Evolutionary conservation across 768 basidiomycete species (phyloP), one percentile per base, ranked within the genome.

Genomic region (Nevesoporus exiguus): DNA sequence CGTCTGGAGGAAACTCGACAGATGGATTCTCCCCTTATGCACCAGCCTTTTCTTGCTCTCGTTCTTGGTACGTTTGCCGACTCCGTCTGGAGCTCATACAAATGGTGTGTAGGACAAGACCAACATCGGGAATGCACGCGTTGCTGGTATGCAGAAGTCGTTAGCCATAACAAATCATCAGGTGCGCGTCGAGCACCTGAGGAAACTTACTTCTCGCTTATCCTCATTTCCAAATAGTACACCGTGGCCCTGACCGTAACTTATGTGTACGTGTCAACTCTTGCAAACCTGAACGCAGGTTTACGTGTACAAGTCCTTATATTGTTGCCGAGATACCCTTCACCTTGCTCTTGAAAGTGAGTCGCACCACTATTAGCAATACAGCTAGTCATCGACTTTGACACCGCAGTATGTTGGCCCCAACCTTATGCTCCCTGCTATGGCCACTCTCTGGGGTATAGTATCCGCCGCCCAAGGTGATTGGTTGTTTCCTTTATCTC

Each of bases 91-190:
- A 39, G 9, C 37, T 39, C 9, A 19, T 39, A 19, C 37, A 21
- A 1, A 48, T n/a, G 9, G 34, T 51, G 22, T 36, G 17, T 33
- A 71, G 81, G 52, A 80, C 31, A 57, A 53, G 39, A 66, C 61
- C 17, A 84, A 83, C 59, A 74, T 85, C 31, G 79, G 74, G 15
- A 86, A 86, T 59, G 84, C 84, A 22, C 75, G 78, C 14, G 74
- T 85, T 2, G 85, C 81, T 14, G 84, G 84, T 6, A 65, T 86
- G 56, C 80, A 84, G 61, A 76, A 66, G 19, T 76, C 81, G 43
- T 63, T 86, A 44, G 70, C 17, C 5, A 61, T 71, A 34, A 57
- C 66, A 8, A 63, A 68, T 41, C 62, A 71, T 42, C 61, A 70
- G 55, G 68, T 66, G 37, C 11, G 33, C 36, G 11, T n/a, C n/a